A percentile compares a stretch with the other conserved stretches of the same genome.
These are phyloP conservation scores for Herpetospermum pedunculosum DNA, from an alignment of 306 rosid species.

Conservation along the genomic window DNA sequence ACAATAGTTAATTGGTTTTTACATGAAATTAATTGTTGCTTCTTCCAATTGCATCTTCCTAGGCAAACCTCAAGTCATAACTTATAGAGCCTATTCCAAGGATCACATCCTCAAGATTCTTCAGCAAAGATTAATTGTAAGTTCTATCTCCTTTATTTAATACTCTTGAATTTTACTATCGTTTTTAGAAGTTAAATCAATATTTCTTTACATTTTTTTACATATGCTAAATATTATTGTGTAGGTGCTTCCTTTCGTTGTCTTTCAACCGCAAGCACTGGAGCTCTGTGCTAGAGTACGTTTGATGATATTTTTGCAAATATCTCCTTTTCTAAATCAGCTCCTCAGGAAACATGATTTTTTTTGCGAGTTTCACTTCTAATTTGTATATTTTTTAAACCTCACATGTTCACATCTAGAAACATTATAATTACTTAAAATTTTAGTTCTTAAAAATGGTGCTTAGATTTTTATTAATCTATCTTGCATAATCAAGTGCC, in stretches of 20 bases:
- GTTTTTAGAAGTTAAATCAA: not conserved
- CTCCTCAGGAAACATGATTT: not conserved
- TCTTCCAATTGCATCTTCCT: slow-evolving; percentile 1
- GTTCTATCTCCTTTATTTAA: slow-evolving; percentile 12
- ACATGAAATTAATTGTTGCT: not conserved
- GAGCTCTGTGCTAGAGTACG: slow-evolving; percentile 96
- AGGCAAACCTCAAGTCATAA: slow-evolving; percentile 79
- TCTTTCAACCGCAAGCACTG: slow-evolving; percentile 69
- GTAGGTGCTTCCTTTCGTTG: slow-evolving; percentile 58
- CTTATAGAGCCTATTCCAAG: slow-evolving; percentile 62
- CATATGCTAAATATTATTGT: not conserved
- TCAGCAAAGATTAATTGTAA: slow-evolving; percentile 60
- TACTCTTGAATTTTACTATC: not conserved
- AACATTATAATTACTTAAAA: not conserved
- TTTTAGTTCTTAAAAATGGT: not conserved
- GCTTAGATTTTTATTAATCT: not conserved
- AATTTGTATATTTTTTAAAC: not conserved
- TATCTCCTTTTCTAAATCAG: not conserved
- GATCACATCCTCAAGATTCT: slow-evolving; percentile 83
- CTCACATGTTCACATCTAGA: not conserved
- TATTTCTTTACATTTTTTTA: not conserved
- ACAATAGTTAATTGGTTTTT: not conserved
- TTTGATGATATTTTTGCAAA: slow-evolving; percentile 1
- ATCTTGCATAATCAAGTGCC: not conserved
- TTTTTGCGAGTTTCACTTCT: not conserved